Conservation (phyloP, 371 early-diverging fungal genomes). For the Zychaea mexicana region DNA sequence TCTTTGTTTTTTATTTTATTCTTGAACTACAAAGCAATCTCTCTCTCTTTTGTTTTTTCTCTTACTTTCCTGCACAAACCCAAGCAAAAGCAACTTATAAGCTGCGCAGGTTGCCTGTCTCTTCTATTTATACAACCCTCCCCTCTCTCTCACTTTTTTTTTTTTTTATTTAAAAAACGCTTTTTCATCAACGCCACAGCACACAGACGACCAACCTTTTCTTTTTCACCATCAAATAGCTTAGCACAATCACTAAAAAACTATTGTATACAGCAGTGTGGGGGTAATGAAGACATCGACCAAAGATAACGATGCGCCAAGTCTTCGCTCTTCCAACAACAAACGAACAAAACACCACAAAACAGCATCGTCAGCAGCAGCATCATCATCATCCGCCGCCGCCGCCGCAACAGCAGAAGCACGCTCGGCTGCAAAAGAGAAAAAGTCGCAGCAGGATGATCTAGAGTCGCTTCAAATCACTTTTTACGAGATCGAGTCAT, state of each 20-base stretch:
- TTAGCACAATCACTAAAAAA: not conserved
- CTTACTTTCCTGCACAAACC: too few species aligned
- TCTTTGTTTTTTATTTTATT: not conserved
- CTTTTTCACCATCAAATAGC: not conserved
- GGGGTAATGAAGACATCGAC: not conserved
- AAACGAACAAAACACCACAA: not conserved
- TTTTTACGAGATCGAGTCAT: constrained; percentile 54
- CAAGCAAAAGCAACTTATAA: too few species aligned
- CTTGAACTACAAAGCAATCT: too few species aligned
- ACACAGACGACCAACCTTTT: too few species aligned
- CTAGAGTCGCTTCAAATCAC: constrained; percentile 53
- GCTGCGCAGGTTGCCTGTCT: too few species aligned
- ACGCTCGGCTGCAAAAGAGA: not conserved
- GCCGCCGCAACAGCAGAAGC: not conserved
- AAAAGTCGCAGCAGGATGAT: constrained; percentile 42
- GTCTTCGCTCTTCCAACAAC: constrained; percentile 2
- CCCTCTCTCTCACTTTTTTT: not conserved
- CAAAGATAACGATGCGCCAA: not conserved
- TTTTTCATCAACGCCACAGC: not conserved
- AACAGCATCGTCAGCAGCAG: not conserved
- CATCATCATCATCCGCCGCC: not conserved
- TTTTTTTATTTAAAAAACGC: not conserved
- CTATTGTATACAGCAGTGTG: not conserved
- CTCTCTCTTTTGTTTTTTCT: not conserved
- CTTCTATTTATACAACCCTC: too few species aligned